Percentiles rank a stretch among this genome's conserved stretches.
These are phyloP conservation scores for Farysia itapuensis DNA, from an alignment of 1,284 basidiomycete genomes.

Conservation along the genomic window DNA sequence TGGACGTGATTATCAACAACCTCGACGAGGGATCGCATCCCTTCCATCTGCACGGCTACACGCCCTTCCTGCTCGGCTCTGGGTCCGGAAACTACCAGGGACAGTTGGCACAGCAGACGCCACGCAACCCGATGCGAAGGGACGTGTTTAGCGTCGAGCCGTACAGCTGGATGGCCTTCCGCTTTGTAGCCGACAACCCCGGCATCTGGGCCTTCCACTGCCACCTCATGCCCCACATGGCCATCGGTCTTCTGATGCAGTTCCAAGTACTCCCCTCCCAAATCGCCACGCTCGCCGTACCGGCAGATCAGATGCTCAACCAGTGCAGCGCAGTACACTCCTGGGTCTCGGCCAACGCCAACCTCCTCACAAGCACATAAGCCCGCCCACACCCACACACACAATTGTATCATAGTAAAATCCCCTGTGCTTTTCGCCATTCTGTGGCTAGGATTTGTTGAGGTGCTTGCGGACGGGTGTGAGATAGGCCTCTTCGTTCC, in stretches of 20 bases:
- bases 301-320: constrained; percentile 3
- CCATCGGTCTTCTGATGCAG: constrained; percentile 39
- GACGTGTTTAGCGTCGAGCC: constrained; percentile 43
- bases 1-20: constrained; percentile 58
- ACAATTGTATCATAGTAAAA: no score
- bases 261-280: constrained; percentile 28
- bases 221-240: constrained; percentile 40
- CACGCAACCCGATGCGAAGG: constrained; percentile 40
- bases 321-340: constrained; percentile 20
- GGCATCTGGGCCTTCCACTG: constrained; percentile 52
- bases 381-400: no score
- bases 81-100: constrained; percentile 51
- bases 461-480: neutral
- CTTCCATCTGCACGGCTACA: constrained; percentile 60
- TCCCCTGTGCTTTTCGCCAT: no score
- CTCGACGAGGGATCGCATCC: constrained; percentile 63
- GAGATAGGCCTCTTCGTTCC: constrained; percentile 6
- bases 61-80: constrained; percentile 52
- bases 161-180: constrained; percentile 40
- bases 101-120: neutral
- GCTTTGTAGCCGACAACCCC: constrained; percentile 45
- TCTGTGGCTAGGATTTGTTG: neutral
- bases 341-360: constrained; percentile 20
- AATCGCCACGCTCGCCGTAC: constrained; percentile 8
- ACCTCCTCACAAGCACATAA: constrained; percentile 10